These are phyloP conservation scores for Baudoinia panamericana DNA, from an alignment of 495 filamentous ascomycete genomes.

Conservation along the genomic window DNA sequence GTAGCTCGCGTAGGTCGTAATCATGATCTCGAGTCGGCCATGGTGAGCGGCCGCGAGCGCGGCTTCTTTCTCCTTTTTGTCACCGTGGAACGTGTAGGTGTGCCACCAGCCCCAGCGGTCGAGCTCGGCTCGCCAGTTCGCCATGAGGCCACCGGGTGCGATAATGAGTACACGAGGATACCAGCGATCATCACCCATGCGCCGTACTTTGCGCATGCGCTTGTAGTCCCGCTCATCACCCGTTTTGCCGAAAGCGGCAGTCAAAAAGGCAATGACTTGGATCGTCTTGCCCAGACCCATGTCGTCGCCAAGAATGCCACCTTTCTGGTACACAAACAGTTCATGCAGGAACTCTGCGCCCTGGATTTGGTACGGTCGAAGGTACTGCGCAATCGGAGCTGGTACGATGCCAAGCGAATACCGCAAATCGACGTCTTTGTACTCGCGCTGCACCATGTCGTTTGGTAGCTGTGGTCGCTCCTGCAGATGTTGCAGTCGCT, in stretches of 20 bases:
- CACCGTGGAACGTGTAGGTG: slow-evolving; percentile 68
- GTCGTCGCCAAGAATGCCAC: slow-evolving; percentile 84
- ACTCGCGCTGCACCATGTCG: slow-evolving; percentile 48
- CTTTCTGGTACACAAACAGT: slow-evolving; percentile 81
- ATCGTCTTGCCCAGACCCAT: slow-evolving; percentile 98
- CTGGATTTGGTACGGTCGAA: slow-evolving; percentile 81
- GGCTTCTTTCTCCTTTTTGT: slow-evolving; percentile 45
- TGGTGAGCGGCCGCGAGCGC: slow-evolving; percentile 60
- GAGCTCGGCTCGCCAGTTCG: slow-evolving; percentile 82
- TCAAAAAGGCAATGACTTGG: slow-evolving; percentile 89
- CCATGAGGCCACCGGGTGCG: slow-evolving; percentile 76
- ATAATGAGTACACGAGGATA: slow-evolving; percentile 80
- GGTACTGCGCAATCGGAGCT: slow-evolving; percentile 80
- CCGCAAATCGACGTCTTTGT: slow-evolving; percentile 61
- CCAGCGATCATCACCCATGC: slow-evolving; percentile 44
- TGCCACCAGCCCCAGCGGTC: slow-evolving; percentile 93
- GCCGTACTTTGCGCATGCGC: slow-evolving; percentile 80
- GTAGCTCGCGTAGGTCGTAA: slow-evolving; percentile 90
- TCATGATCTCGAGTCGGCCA: slow-evolving; percentile 72
- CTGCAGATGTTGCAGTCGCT: slow-evolving; percentile 45
- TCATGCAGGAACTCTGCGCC: slow-evolving; percentile 80
- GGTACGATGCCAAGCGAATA: slow-evolving; percentile 76
- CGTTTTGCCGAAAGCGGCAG: slow-evolving; percentile 87
- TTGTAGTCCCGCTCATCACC: slow-evolving; percentile 80
- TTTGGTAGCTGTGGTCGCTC: slow-evolving; percentile 58